Percentiles rank a stretch among this genome's conserved stretches.
Conservation (phyloP, 305 asterid species). For the Rubia tinctorum region DNA sequence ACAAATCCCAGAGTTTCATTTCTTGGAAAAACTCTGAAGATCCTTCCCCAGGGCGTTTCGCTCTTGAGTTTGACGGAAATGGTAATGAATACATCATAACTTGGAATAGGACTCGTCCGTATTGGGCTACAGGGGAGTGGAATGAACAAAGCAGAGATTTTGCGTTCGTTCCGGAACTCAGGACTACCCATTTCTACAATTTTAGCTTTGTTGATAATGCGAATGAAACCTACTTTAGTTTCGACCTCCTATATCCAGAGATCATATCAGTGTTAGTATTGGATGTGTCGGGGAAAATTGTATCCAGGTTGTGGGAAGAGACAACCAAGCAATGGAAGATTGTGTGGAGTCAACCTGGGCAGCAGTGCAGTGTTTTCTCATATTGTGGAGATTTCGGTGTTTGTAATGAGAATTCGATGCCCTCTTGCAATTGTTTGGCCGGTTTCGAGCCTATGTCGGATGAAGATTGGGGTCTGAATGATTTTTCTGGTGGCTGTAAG, state of each 20-base stretch:
- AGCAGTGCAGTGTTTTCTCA: conserved; percentile 59
- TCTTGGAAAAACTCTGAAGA: conserved; percentile 60
- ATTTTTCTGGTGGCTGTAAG: conserved; percentile 64
- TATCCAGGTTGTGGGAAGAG: conserved; percentile 34
- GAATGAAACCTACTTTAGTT: conserved; percentile 54
- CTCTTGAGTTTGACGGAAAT: conserved; percentile 19
- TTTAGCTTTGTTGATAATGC: conserved; percentile 36
- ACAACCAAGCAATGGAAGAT: conserved; percentile 36
- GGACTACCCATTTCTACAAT: conserved; percentile 39
- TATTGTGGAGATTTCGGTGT: conserved; percentile 58
- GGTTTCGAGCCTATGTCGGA: conserved; percentile 36
- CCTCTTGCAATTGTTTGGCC: conserved; percentile 51
- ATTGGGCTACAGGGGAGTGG: conserved; percentile 55
- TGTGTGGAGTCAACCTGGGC: conserved; percentile 66
- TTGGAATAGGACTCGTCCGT: conserved; percentile 24
- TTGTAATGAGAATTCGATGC: conserved; percentile 45
- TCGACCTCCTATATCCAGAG: conserved; percentile 29
- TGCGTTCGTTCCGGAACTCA: conserved; percentile 62
- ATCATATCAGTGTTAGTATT: conserved; percentile 42
- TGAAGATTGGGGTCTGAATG: conserved; percentile 42
- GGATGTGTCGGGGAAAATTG: conserved; percentile 63
- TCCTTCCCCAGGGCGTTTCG: conserved; percentile 38
- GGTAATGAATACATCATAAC: conserved; percentile 18
- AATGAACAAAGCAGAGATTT: conserved; percentile 34
- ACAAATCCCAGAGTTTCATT: conserved; percentile 32